Base-by-base conservation (phyloP, 345 rosid genomes). In the Linum usitatissimum region DNA sequence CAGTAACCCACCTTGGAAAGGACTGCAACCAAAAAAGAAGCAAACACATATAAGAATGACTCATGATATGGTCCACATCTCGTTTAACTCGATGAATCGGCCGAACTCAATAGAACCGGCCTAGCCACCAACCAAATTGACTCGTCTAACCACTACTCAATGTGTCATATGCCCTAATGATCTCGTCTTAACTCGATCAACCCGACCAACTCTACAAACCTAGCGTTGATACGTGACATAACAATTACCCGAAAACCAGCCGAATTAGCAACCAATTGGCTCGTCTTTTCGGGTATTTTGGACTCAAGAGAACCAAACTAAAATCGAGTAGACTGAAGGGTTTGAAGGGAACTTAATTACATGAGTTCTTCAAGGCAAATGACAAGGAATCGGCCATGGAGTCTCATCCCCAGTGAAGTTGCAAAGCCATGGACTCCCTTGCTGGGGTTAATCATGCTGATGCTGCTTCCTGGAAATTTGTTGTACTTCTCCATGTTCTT, bases 331-430 rank as follows among this genome's bases (percentile, higher is more conserved):
- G 18, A 49, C 31, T 38, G 8, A 53, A n/a, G 18, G 21, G 3
- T 21, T n/a, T 6, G 13, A 17, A 53, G 36, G 7, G 21, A 40
- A 23, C 28, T 23, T 23, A 23, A 59, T 39, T 64, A 53, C 73
- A 59, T 51, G 40, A 70, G 48, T 9, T 70, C 64, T 55, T 60
- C 74, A 18, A 70, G 62, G 31, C 69, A 65, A 61, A 70, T 60
- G 36, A 61, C 65, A 10, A 61, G 61, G 61, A 70, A 70, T 60
- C 69, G 56, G 19, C 66, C 69, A 30, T 48, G 40, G 30, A 70
- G 36, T 19, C 38, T 42, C 62, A 55, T 64, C 61, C 69, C 69
- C 39, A 40, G 53, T 6, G 64, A 70, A 6, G 61, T 19, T n/a
- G 45, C 73, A 12, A 64, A 68, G 15, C 65, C 73, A 64, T 70